Conservation (phyloP, 2,329 filamentous ascomycete species). For the Alternaria incomplexa region DNA sequence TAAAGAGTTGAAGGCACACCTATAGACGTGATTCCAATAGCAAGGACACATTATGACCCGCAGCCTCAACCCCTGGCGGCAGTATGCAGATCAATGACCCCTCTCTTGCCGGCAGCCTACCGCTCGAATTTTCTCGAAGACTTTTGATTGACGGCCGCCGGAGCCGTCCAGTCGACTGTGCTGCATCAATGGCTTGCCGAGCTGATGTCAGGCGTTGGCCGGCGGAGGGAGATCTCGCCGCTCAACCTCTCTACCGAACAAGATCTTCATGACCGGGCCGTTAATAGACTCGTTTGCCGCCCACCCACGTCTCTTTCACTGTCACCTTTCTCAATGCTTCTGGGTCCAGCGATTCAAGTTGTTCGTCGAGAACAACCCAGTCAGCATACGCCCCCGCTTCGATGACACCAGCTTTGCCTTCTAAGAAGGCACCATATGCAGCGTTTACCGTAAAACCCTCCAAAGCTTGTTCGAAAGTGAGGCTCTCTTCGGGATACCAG, state of each 20-base stretch:
- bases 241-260: constrained; percentile 1
- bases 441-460: constrained; percentile 67
- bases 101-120: neutral
- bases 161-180: neutral
- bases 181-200: neutral
- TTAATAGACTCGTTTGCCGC: constrained; percentile 54
- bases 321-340: constrained; percentile 60
- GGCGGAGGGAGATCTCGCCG: neutral
- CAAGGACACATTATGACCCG: neutral
- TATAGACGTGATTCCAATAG: neutral
- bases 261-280: constrained; percentile 19
- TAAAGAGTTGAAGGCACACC: neutral
- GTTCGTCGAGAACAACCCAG: constrained; percentile 71
- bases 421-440: constrained; percentile 65
- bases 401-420: constrained; percentile 66
- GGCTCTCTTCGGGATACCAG: constrained; percentile 66
- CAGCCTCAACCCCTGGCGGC: neutral
- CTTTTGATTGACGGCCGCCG: neutral
- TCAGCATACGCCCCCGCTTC: constrained; percentile 68
- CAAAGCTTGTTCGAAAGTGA: constrained; percentile 66
- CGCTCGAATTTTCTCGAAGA: neutral
- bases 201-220: neutral
- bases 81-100: neutral
- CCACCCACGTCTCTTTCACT: constrained; percentile 73
- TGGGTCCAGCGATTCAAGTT: constrained; percentile 58